Percentiles rank a stretch among this genome's conserved stretches.
These are phyloP conservation scores for Hsuehochloa calcarea DNA, from an alignment of 176 grass and related monocot species.

Conservation along the genomic window DNA sequence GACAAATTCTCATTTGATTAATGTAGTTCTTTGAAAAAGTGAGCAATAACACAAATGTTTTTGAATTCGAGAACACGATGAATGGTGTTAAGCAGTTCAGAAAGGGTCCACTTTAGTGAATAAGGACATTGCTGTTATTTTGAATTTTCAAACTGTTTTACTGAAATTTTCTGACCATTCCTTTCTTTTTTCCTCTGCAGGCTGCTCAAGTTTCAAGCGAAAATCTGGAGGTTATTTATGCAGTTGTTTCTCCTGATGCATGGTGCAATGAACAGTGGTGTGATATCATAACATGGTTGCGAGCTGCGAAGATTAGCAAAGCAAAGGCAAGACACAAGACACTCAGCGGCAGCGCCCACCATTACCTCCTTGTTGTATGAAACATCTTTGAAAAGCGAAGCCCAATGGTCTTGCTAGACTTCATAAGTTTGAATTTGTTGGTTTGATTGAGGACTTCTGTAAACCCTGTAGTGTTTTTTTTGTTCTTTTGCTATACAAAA, in stretches of 20 bases:
- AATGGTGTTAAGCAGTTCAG: background rate
- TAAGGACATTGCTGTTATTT: background rate
- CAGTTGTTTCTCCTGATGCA: slow-evolving; percentile 23
- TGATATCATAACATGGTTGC: slow-evolving; percentile 12
- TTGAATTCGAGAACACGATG: background rate
- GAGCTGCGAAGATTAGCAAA: slow-evolving; percentile 16
- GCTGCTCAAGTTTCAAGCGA: slow-evolving; percentile 31
- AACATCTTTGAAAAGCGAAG: slow-evolving; percentile 40
- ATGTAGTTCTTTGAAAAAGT: background rate
- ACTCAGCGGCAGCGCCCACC: background rate
- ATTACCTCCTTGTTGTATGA: slow-evolving; percentile 28
- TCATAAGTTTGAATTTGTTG: slow-evolving; percentile 45
- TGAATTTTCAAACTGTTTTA: background rate
- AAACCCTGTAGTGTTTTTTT: slow-evolving; percentile 48
- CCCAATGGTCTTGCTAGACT: slow-evolving; percentile 32
- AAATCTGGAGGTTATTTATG: slow-evolving; percentile 36
- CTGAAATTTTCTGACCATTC: background rate
- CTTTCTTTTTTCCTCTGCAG: slow-evolving; percentile 6
- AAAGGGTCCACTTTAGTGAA: background rate
- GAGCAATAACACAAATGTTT: background rate
- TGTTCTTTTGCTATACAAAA: slow-evolving; percentile 51
- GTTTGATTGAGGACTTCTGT: slow-evolving; percentile 46
- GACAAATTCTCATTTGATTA: background rate
- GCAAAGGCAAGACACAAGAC: slow-evolving; percentile 26
- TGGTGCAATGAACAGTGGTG: slow-evolving; percentile 22